These are phyloP conservation scores for Peronospora farinosa DNA, from an alignment of 352 stramenopile genomes.

Conservation along the genomic window DNA sequence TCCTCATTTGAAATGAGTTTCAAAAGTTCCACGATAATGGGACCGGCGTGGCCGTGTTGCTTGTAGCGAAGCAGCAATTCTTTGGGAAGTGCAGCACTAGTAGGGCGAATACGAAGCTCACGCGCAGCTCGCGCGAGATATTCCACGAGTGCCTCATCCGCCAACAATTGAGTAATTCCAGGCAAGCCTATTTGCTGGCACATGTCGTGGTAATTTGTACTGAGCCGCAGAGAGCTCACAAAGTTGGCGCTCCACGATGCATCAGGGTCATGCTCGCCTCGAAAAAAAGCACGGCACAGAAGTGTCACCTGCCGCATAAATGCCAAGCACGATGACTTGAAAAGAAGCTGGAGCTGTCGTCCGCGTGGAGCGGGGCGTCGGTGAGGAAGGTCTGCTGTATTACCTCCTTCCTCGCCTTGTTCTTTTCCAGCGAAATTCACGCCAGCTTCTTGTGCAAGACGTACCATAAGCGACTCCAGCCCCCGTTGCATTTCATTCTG, in stretches of 20 bases:
- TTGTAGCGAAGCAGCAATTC: slow-evolving; percentile 49
- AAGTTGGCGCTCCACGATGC: slow-evolving; percentile 74
- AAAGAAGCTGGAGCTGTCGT: slow-evolving; percentile 53
- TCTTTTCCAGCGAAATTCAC: slow-evolving; percentile 26
- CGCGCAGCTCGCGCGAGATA: slow-evolving; percentile 52
- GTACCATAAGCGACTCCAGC: slow-evolving; percentile 50
- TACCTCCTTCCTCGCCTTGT: slow-evolving; percentile 4
- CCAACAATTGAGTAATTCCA: slow-evolving; percentile 47
- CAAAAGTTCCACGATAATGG: slow-evolving; percentile 37
- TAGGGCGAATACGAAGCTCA: slow-evolving; percentile 41
- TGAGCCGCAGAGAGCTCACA: slow-evolving; percentile 63
- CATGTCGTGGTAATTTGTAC: slow-evolving; percentile 71
- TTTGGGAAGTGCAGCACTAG: slow-evolving; percentile 39
- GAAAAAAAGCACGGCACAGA: slow-evolving; percentile 68
- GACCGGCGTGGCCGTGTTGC: slow-evolving; percentile 44
- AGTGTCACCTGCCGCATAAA: slow-evolving; percentile 81
- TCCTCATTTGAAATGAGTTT: slow-evolving; percentile 12
- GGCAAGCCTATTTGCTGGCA: slow-evolving; percentile 68
- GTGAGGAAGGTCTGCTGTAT: not conserved
- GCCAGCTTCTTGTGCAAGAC: slow-evolving; percentile 38
- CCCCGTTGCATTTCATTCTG: slow-evolving; percentile 40
- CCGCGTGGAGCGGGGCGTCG: slow-evolving; percentile 31
- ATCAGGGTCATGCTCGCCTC: slow-evolving; percentile 69
- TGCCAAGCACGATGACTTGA: slow-evolving; percentile 61
- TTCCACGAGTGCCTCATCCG: slow-evolving; percentile 38